Percentiles rank a stretch among this genome's conserved stretches.
Conservation (phyloP, 441 rosid genomes). For the Eruca vesicaria region DNA sequence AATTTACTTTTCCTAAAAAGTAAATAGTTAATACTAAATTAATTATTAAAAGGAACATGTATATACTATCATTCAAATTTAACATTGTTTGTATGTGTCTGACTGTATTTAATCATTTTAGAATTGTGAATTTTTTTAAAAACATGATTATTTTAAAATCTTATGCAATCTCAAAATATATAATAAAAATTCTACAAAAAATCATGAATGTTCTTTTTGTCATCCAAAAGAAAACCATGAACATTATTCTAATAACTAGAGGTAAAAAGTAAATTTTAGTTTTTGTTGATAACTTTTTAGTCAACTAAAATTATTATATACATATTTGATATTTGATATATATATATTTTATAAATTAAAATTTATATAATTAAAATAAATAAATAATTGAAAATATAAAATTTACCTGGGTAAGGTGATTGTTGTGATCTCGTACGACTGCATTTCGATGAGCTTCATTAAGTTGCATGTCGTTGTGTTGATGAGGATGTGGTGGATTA, state of each 20-base stretch:
- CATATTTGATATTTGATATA: not conserved
- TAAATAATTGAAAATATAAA: not conserved
- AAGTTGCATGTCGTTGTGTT: conserved; percentile 34
- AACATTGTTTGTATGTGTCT: not conserved
- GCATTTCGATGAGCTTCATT: conserved; percentile 47
- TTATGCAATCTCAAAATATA: not conserved
- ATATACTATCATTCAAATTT: not conserved
- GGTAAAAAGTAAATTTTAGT: not conserved
- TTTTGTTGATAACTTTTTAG: not conserved
- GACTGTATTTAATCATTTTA: not conserved
- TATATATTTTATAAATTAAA: not conserved
- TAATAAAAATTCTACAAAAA: not conserved
- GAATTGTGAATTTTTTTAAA: not conserved
- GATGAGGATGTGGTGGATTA: conserved; percentile 19
- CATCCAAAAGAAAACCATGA: not conserved
- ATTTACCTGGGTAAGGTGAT: conserved; percentile 42
- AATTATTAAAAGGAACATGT: too few species aligned
- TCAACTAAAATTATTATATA: not conserved
- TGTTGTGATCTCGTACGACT: conserved; percentile 41
- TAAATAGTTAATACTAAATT: not conserved
- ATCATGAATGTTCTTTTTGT: too few species aligned
- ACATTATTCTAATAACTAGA: not conserved
- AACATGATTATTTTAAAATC: not conserved
- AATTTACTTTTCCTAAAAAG: too few species aligned
- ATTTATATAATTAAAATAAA: not conserved